phyloP scores from a whole-genome alignment of 1,284 basidiomycete species.

The Tilletia indica region DNA sequence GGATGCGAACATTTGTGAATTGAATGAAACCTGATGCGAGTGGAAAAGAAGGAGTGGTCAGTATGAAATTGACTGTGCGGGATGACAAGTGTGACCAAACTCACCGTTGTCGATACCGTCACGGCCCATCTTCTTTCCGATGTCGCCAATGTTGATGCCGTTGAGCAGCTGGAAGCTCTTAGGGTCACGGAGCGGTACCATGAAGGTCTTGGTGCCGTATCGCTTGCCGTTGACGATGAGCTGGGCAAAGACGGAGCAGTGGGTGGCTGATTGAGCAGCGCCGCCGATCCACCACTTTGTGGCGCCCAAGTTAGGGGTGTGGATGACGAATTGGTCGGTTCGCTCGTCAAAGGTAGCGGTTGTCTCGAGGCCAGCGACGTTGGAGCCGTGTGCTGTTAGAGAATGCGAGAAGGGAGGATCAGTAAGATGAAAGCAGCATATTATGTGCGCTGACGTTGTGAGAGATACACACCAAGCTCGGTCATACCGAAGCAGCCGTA shows the following conservation, averaged over 20 bases:
- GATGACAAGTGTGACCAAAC: neutral
- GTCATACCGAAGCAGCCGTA: constrained; percentile 66
- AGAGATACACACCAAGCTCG: constrained; percentile 42
- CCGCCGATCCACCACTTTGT: constrained; percentile 62
- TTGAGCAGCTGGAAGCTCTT: constrained; percentile 58
- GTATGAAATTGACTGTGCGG: constrained; percentile 20
- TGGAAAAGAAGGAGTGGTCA: constrained; percentile 31
- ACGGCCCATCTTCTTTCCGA: constrained; percentile 65
- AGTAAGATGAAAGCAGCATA: constrained; percentile 19
- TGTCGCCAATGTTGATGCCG: constrained; percentile 64
- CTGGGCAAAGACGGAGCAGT: constrained; percentile 64
- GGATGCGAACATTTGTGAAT: constrained; percentile 64
- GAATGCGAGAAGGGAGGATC: no score
- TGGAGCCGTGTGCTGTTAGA: constrained; percentile 59
- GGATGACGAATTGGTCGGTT: constrained; percentile 63
- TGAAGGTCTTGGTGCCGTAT: constrained; percentile 64
- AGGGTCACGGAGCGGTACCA: constrained; percentile 62
- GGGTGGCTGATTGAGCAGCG: constrained; percentile 63
- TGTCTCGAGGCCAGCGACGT: constrained; percentile 64
- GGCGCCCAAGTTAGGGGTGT: constrained; percentile 58
- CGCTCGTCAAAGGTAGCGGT: constrained; percentile 63
- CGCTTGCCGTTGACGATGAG: constrained; percentile 62
- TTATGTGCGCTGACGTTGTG: no score
- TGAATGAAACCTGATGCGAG: constrained; percentile 6
- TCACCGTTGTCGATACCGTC: constrained; percentile 61